Percentiles rank a stretch among this genome's conserved stretches.
Conservation (phyloP, 2,329 filamentous ascomycete genomes). For the Microascus cirrosus region DNA sequence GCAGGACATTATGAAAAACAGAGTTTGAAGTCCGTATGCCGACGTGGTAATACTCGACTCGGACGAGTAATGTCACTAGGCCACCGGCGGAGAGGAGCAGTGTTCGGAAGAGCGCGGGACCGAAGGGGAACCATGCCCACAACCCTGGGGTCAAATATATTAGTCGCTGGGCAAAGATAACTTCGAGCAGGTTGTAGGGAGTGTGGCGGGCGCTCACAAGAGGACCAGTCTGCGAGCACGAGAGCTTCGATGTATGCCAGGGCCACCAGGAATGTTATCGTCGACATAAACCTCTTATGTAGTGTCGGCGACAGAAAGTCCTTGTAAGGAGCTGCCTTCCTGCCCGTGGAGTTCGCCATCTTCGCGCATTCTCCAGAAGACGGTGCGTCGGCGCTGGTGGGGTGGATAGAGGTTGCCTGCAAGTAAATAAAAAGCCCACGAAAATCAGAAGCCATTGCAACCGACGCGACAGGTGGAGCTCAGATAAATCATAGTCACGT, state of each 20-base stretch:
- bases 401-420: background rate
- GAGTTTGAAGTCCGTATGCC: slow-evolving; percentile 62
- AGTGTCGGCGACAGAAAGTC: slow-evolving; percentile 84
- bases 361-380: slow-evolving; percentile 2
- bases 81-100: slow-evolving; percentile 65
- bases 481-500: slow-evolving; percentile 6
- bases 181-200: background rate
- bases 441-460: background rate
- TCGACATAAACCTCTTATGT: slow-evolving; percentile 76
- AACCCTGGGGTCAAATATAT: slow-evolving; percentile 39
- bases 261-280: slow-evolving; percentile 56
- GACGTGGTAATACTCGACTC: slow-evolving; percentile 73
- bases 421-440: slow-evolving; percentile 4
- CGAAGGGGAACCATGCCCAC: slow-evolving; percentile 81
- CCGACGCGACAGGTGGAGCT: background rate
- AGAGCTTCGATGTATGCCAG: slow-evolving; percentile 67
- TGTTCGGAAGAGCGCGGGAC: slow-evolving; percentile 62
- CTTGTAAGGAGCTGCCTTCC: slow-evolving; percentile 50
- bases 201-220: slow-evolving; percentile 42
- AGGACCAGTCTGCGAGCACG: slow-evolving; percentile 51
- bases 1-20: slow-evolving; percentile 51
- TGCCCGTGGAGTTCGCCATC: slow-evolving; percentile 2
- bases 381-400: background rate
- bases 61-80: slow-evolving; percentile 70
- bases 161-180: background rate